A percentile compares a stretch with the other conserved stretches of the same genome.
phyloP scores from a whole-genome alignment of 768 basidiomycete species.

The Hemileccinum rubropunctum region DNA sequence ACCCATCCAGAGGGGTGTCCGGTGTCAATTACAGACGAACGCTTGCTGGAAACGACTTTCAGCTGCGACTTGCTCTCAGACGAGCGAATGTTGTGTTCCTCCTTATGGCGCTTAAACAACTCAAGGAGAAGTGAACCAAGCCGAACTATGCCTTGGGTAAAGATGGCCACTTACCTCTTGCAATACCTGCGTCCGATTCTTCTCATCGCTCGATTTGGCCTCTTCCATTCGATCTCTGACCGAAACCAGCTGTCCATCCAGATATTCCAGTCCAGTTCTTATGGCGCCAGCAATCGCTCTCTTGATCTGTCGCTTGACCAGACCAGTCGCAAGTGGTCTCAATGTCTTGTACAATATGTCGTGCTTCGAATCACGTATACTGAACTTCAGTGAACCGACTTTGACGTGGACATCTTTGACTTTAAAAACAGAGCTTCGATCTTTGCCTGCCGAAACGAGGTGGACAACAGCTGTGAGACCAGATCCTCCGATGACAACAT shows the following conservation, averaged over 20 bases:
- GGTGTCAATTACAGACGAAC: constrained; percentile 61
- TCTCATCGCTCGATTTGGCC: constrained; percentile 46
- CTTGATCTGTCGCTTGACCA: constrained; percentile 75
- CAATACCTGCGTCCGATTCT: constrained; percentile 48
- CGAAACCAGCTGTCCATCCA: constrained; percentile 86
- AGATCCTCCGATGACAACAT: constrained; percentile 79
- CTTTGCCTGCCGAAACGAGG: constrained; percentile 58
- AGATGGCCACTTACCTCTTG: constrained; percentile 44
- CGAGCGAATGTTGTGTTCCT: constrained; percentile 34
- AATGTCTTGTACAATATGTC: constrained; percentile 85
- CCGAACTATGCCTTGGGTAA: neutral
- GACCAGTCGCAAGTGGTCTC: constrained; percentile 70
- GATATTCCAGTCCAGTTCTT: constrained; percentile 77
- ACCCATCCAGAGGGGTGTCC: constrained; percentile 75
- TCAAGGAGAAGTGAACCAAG: constrained; percentile 22
- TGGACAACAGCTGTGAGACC: constrained; percentile 71
- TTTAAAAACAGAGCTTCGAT: constrained; percentile 68
- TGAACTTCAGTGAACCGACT: constrained; percentile 85
- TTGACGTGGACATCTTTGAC: constrained; percentile 73
- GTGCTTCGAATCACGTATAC: constrained; percentile 89
- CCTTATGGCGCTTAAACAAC: constrained; percentile 62
- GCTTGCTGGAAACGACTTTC: constrained; percentile 74
- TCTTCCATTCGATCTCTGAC: constrained; percentile 79
- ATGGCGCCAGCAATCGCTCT: constrained; percentile 65
- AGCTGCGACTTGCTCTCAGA: constrained; percentile 62